These are phyloP conservation scores for Hypoxylon sp. DNA, from an alignment of 2,329 filamentous ascomycete species.

Conservation along the genomic window DNA sequence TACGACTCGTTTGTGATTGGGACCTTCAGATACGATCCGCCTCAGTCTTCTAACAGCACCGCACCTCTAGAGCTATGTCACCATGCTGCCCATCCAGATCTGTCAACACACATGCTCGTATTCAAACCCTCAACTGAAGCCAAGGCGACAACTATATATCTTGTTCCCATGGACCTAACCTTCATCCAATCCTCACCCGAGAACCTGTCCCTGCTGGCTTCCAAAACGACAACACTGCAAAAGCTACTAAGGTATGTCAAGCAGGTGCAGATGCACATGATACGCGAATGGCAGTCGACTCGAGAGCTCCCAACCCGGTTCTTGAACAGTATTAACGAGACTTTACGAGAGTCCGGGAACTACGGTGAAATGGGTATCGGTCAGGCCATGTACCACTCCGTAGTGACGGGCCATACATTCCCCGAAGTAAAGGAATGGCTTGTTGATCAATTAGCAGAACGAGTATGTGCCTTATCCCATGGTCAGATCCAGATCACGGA, in stretches of 20 bases:
- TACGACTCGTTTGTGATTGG: slow-evolving; percentile 88
- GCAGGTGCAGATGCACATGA: slow-evolving; percentile 80
- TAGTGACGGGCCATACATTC: slow-evolving; percentile 82
- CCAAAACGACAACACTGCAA: slow-evolving; percentile 86
- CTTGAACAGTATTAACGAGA: slow-evolving; percentile 77
- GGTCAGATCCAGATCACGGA: background rate
- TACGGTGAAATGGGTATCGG: slow-evolving; percentile 69
- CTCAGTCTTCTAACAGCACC: slow-evolving; percentile 39
- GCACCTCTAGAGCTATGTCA: slow-evolving; percentile 53
- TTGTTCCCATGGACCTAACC: slow-evolving; percentile 83
- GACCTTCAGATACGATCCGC: slow-evolving; percentile 61
- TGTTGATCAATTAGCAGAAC: slow-evolving; percentile 80
- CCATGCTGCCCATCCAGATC: slow-evolving; percentile 76
- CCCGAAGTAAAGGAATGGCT: slow-evolving; percentile 85
- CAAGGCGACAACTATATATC: slow-evolving; percentile 55
- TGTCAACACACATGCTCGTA: slow-evolving; percentile 79
- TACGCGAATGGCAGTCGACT: slow-evolving; percentile 82
- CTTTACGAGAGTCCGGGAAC: slow-evolving; percentile 68
- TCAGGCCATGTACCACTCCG: slow-evolving; percentile 82
- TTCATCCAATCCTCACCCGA: slow-evolving; percentile 82
- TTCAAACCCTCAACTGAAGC: slow-evolving; percentile 56
- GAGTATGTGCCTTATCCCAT: slow-evolving; percentile 59
- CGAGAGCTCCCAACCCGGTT: slow-evolving; percentile 82
- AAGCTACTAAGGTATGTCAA: slow-evolving; percentile 86
- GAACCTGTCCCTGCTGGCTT: slow-evolving; percentile 83